Base-by-base conservation (phyloP, 805 yeast species). In the Metschnikowia gruessii region DNA sequence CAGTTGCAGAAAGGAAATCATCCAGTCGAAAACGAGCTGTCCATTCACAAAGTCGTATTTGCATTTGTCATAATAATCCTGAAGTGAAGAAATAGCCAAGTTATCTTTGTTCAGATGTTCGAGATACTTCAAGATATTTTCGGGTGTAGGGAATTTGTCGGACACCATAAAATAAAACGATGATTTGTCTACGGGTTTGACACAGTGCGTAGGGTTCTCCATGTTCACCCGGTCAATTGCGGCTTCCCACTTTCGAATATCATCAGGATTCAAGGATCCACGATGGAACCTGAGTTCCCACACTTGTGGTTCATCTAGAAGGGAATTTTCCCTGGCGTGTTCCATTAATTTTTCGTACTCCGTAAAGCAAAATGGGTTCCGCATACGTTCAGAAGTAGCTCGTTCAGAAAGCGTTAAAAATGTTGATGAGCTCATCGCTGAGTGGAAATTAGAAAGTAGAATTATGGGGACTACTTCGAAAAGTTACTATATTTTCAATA, bases 41-140 rank as follows among this genome's bases (percentile, higher is more conserved):
- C 64, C 50, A 8, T 54, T 43, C 5, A 29, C 34, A 40, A 54
- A 69, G 45, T 70, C 75, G 39, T 57, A 42, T 6, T 52, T 58
- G 1, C 60, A 56, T 16, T 56, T 58, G 2, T 51, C 36, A 38
- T 65, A 51, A 10, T 69, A 65, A 3, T 19, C 10, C 8, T 29
- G 15, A 11, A n/a, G 10, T 31, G 16, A 3, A 16, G 16, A 1
- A 26, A 26, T 7, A 10, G 3, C 9, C 12, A 26, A 3, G 9
- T 5, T 10, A 26, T 26, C 28, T 11, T 3, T 11, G 3, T 10
- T 10, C 12, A 10, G 3, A 26, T 6, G 12, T 7, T 37, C 35
- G 16, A 45, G 30, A 29, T 29, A 30, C 15, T 26, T 15, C 11
- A 31, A 26, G 2, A 21, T 17, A 37, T 39, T 24, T 15, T 19